Base-by-base conservation (phyloP, 164 flowering plant genomes). In the Cinnamomum micranthum region DNA sequence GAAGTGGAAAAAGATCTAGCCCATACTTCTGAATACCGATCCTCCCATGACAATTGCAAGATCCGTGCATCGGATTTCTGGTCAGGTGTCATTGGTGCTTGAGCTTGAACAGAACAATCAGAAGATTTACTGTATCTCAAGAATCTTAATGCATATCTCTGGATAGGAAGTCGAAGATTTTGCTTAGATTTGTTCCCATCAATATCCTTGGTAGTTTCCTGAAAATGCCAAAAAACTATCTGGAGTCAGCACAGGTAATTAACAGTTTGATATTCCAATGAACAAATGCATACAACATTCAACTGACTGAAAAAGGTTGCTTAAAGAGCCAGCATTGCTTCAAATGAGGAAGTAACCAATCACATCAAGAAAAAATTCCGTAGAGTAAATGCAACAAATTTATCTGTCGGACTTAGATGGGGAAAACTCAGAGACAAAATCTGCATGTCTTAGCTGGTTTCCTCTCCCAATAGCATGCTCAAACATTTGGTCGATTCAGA, bases 71-170 rank as follows among this genome's bases (percentile, higher is more conserved):
- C 95, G 51, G 84, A 84, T 73, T 82, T 65, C 72, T 81, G 82
- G 33, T 91, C 95, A 76, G 92, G 90, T 64, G 91, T 89, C 70
- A 69, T 68, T 51, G 94, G 92, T 69, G 86, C 90, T 81, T 90
- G 93, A 63, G 88, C 88, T 81, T 82, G 84, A 66, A 76, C 73
- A 52, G 77, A 55, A 68, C 71, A 76, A 72, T 74, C 76, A 66
- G 69, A 58, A 69, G 86, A 80, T 28, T 80, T 80, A 77, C 82
- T 87, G 68, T 76, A 81, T 73, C 87, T 84, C 88, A 94, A 78
- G 76, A 92, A 94, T 76, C 96, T 87, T 50, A 87, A 63, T 11
- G 96, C 98, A 86, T 96, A 96, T 74, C 82, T 87, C 81, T 78
- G 82, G 79, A 94, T 65, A 60, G 85, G 68, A 78, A 73, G 74